phyloP scores from a whole-genome alignment of 2,329 filamentous ascomycete species.

The Colletotrichum sp. region DNA sequence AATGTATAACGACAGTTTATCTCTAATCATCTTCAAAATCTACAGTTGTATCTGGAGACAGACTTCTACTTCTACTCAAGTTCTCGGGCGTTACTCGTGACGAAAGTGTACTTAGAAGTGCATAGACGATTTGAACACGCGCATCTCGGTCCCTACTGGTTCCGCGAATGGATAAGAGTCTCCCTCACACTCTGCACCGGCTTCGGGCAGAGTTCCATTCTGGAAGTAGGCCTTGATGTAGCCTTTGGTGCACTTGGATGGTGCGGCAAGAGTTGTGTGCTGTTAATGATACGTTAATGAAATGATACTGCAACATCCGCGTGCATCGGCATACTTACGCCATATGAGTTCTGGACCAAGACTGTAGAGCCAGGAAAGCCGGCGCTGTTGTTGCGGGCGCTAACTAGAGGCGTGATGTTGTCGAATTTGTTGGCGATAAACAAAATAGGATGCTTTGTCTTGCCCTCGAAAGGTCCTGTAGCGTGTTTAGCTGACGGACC shows the following conservation, averaged over 20 bases:
- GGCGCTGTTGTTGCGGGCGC: slow-evolving; percentile 47
- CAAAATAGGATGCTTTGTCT: slow-evolving; percentile 48
- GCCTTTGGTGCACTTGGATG: slow-evolving; percentile 48
- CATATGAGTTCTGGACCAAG: slow-evolving; percentile 54
- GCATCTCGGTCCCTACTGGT: background rate
- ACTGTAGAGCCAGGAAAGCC: slow-evolving; percentile 50
- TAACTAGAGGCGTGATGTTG: slow-evolving; percentile 52
- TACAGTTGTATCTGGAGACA: too few species aligned
- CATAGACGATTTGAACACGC: background rate
- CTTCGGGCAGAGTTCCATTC: slow-evolving; percentile 46
- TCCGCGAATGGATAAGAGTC: slow-evolving; percentile 46
- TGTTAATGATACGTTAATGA: slow-evolving; percentile 22
- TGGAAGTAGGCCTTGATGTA: slow-evolving; percentile 50
- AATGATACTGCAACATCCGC: background rate
- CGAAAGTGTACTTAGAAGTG: too few species aligned
- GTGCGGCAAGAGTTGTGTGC: slow-evolving; percentile 54
- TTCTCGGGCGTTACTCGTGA: too few species aligned
- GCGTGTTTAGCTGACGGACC: background rate
- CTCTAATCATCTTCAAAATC: too few species aligned
- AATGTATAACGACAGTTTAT: too few species aligned
- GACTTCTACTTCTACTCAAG: too few species aligned
- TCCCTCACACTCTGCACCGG: slow-evolving; percentile 49
- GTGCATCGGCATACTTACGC: slow-evolving; percentile 38
- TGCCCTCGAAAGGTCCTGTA: slow-evolving; percentile 29
- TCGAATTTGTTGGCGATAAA: slow-evolving; percentile 50